These are phyloP conservation scores for Phytopythium vexans DNA, from an alignment of 352 stramenopile species.

Conservation along the genomic window DNA sequence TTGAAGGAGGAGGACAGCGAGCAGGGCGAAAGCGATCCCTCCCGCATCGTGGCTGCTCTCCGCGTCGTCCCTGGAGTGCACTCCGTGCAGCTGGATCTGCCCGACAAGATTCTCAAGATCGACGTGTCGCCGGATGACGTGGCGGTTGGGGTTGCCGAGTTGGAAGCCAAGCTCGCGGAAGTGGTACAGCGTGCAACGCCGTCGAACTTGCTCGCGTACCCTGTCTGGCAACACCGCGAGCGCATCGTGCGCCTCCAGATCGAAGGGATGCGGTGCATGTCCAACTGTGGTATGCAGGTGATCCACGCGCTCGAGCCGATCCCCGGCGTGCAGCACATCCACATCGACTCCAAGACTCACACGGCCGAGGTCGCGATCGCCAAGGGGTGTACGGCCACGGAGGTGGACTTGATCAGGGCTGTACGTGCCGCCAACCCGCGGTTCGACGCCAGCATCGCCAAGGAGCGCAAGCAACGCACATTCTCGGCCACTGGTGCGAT, in stretches of 20 bases:
- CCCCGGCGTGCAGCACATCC: constrained; percentile 78
- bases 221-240: constrained; percentile 81
- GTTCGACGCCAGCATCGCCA: constrained; percentile 71
- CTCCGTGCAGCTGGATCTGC: constrained; percentile 51
- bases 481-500: constrained; percentile 60
- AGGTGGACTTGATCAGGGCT: constrained; percentile 85
- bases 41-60: constrained; percentile 34
- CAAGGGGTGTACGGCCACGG: constrained; percentile 76
- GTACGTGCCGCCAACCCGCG: constrained; percentile 69
- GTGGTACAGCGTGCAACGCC: constrained; percentile 46
- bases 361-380: constrained; percentile 70
- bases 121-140: constrained; percentile 40
- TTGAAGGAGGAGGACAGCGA: constrained; percentile 21
- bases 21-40: constrained; percentile 14
- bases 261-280: constrained; percentile 88
- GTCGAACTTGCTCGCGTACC: constrained; percentile 55
- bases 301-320: constrained; percentile 79
- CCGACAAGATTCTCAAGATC: constrained; percentile 68
- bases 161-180: constrained; percentile 55
- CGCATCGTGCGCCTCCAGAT: constrained; percentile 73
- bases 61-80: constrained; percentile 27
- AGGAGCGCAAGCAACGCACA: constrained; percentile 43
- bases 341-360: constrained; percentile 82
- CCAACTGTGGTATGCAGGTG: constrained; percentile 78
- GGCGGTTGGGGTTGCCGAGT: constrained; percentile 3